Conservation (phyloP, 2,329 filamentous ascomycete species). For the Botrytis aclada region DNA sequence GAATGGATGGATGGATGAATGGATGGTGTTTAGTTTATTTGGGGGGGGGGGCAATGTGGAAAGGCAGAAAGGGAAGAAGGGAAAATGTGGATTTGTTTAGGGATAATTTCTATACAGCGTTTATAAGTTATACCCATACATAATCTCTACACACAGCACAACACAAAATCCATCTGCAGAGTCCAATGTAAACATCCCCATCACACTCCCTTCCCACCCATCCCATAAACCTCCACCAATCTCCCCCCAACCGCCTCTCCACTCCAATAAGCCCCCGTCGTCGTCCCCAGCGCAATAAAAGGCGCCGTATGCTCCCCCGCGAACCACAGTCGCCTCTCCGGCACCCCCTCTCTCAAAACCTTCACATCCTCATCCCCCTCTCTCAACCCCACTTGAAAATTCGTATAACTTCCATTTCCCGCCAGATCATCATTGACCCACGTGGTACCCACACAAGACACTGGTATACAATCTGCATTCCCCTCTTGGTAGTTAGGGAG, state of each 20-base stretch:
- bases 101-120: background rate
- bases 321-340: conserved; percentile 50
- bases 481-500: conserved; percentile 54
- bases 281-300: conserved; percentile 84
- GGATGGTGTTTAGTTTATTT: background rate
- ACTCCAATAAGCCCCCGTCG: conserved; percentile 81
- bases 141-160: background rate
- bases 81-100: background rate
- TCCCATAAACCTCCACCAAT: conserved; percentile 55
- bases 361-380: conserved; percentile 59
- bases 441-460: conserved; percentile 55
- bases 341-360: conserved; percentile 39
- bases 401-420: conserved; percentile 65
- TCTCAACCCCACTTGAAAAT: conserved; percentile 61
- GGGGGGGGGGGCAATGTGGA: too few relatives aligned
- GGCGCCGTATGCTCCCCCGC: conserved; percentile 79
- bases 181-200: background rate
- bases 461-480: conserved; percentile 50
- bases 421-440: conserved; percentile 66
- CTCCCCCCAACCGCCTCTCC: conserved; percentile 73
- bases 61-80: background rate
- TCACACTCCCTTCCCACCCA: background rate
- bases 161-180: background rate
- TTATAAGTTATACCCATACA: background rate
- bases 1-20: too few relatives aligned